These are phyloP conservation scores for Chalaropsis ovoidea DNA, from an alignment of 2,329 filamentous ascomycete genomes.

Conservation along the genomic window DNA sequence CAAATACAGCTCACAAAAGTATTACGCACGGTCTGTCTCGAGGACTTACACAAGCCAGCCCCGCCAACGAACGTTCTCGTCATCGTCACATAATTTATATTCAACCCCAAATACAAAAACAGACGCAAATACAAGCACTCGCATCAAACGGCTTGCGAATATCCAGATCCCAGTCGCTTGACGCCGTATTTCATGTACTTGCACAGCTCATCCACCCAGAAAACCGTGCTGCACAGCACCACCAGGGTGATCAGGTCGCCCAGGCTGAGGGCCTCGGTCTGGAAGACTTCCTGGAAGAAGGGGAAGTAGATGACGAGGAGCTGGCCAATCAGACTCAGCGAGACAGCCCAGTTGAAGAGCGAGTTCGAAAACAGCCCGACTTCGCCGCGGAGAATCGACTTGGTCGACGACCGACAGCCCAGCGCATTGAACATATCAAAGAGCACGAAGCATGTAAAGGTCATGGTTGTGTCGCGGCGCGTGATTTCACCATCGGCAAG, in stretches of 20 bases:
- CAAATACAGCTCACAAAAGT: background rate
- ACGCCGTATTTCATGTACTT: constrained; percentile 63
- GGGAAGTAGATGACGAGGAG: constrained; percentile 89
- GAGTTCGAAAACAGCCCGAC: constrained; percentile 73
- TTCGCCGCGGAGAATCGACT: constrained; percentile 80
- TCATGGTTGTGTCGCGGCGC: constrained; percentile 95
- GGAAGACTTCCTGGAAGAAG: constrained; percentile 86
- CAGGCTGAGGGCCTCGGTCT: constrained; percentile 74
- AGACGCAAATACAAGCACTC: constrained; percentile 15
- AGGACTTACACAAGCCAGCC: background rate
- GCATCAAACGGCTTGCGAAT: constrained; percentile 31
- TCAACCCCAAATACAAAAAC: constrained; percentile 15
- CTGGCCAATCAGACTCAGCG: constrained; percentile 74
- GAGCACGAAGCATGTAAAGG: constrained; percentile 95
- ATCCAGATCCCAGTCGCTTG: constrained; percentile 48
- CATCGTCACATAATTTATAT: constrained; percentile 15
- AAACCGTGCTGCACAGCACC: constrained; percentile 73
- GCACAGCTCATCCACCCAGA: constrained; percentile 85
- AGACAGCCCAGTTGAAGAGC: constrained; percentile 94
- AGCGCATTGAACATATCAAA: constrained; percentile 99
- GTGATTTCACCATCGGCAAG: constrained; percentile 69
- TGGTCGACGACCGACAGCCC: constrained; percentile 80
- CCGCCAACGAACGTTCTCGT: background rate
- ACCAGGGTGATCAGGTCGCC: constrained; percentile 65
- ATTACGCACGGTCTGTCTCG: background rate